Percentiles rank a stretch among this genome's conserved stretches.
Conservation (phyloP, 2,329 filamentous ascomycete genomes). For the Trichoderma sp. region DNA sequence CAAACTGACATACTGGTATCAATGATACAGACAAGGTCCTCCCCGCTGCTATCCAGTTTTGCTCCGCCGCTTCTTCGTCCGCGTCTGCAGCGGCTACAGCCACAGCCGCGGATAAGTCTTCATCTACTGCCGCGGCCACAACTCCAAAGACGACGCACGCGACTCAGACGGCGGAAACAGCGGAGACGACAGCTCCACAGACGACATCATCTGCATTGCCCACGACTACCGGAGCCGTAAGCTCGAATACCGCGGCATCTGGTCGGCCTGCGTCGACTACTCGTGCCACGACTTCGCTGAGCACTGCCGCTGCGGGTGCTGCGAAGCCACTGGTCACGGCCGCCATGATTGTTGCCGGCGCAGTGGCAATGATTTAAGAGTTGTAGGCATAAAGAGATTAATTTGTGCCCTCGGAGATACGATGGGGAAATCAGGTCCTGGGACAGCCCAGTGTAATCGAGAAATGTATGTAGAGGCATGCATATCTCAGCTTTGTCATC, state of each 20-base stretch:
- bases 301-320: slow-evolving; percentile 18
- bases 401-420: no score
- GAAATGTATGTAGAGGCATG: no score
- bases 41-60: slow-evolving; percentile 28
- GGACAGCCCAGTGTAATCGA: not conserved
- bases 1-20: not conserved
- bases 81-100: slow-evolving; percentile 6
- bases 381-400: no score
- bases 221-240: not conserved
- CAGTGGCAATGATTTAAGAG: slow-evolving; percentile 17
- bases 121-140: not conserved
- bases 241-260: not conserved
- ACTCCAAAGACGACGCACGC: not conserved
- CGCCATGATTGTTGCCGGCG: slow-evolving; percentile 15
- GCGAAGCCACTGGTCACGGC: slow-evolving; percentile 4
- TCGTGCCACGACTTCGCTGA: not conserved
- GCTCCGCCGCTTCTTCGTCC: slow-evolving; percentile 24
- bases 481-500: no score
- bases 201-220: slow-evolving; percentile 14
- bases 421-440: not conserved
- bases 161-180: slow-evolving; percentile 26
- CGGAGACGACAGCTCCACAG: not conserved
- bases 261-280: not conserved
- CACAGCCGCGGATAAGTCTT: not conserved
- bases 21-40: slow-evolving; percentile 25